Evolutionary conservation across 306 rosid genomes (phyloP), one percentile per base, ranked within the genome.

Genomic region (Mimosa bimucronata): DNA sequence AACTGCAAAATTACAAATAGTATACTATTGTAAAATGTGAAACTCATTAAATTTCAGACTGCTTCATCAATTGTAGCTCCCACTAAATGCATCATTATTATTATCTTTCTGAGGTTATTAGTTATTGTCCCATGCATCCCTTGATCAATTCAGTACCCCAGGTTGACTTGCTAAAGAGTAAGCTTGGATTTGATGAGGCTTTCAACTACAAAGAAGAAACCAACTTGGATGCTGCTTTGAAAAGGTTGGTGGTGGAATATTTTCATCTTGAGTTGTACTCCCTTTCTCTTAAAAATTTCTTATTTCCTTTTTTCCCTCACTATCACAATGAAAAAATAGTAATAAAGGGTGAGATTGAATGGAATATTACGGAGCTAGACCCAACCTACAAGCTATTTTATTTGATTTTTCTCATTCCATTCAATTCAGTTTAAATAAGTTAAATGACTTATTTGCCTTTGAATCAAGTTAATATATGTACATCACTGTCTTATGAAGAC

Each of bases 191-290:
- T n/a, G 48, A 74, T n/a, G 77, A 74, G 15, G 77, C 77, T 37
- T 74, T 74, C 66, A 74, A 74, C 37, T 74, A 53, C 50, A 74
- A 74, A 52, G 66, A 74, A 74, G 77, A 74, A 52, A n/a, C 29
- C 0, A 64, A 74, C 48, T n/a, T 74, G 77, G 26, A 52, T 74
- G 14, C 48, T 30, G 31, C 77, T 11, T 55, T 74, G 77, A 74
- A 53, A 55, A 74, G 76, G 76, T 72, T 19, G 9, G 65, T 16
- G 26, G 40, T 70, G 21, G 46, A 2, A 8, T 62, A 7, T 15
- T 71, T 46, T 71, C 15, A 3, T 58, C 29, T 21, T 57, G 29
- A 21, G 15, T 58, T 58, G 16, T 4, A 23, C 16, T 25, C 65
- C 58, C n/a, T n/a, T n/a, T n/a, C 15, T 13, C 30, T 29, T 3